Evolutionary conservation across 2,329 filamentous ascomycete species (phyloP), one percentile per base, ranked within the genome.

Genomic region (Lecanicillium sp.): DNA sequence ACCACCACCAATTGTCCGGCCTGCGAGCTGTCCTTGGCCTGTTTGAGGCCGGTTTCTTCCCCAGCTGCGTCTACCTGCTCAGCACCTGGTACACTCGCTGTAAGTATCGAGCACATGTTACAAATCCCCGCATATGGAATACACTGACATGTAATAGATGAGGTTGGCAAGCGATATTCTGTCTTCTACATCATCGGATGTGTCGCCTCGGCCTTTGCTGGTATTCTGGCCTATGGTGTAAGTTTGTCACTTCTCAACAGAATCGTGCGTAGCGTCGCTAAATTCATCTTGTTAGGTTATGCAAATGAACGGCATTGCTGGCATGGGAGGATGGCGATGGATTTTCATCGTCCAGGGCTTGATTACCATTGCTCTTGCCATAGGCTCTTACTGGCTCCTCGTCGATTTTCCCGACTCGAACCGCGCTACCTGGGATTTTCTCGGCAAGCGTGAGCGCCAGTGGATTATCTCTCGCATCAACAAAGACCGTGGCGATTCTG

Each of bases 11-110:
- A 17, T 56, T 84, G 39, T 62, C 75, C 0, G 77, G 62, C 1
- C 57, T 81, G 29, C 64, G 81, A 32, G 59, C 78, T 0, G 39
- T 85, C 2, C 65, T 84, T 13, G 82, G 81, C 35, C 45, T 80
- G 3, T 67, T 84, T 18, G 81, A 86, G 54, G 74, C 77, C n/a
- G 77, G 81, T 0, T 85, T 82, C 59, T 87, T 86, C 57, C 81
- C 81, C 0, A 74, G 75, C 37, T 81, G 74, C 36, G 79, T 84
- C 0, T 87, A 85, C 51, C 44, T 87, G 5, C 69, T 87, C n/a
- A 81, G 75, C 43, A 84, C 79, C 27, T 87, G 81, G 81, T 85
- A 84, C 52, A 80, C 78, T 1, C 62, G 78, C 57, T 81, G 73
- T 76, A 57, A 66, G 69, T 17, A 25, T 9, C 15, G 17, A 32